These are phyloP conservation scores for Lasiosphaeria hispida DNA, from an alignment of 495 filamentous ascomycete species.

Conservation along the genomic window DNA sequence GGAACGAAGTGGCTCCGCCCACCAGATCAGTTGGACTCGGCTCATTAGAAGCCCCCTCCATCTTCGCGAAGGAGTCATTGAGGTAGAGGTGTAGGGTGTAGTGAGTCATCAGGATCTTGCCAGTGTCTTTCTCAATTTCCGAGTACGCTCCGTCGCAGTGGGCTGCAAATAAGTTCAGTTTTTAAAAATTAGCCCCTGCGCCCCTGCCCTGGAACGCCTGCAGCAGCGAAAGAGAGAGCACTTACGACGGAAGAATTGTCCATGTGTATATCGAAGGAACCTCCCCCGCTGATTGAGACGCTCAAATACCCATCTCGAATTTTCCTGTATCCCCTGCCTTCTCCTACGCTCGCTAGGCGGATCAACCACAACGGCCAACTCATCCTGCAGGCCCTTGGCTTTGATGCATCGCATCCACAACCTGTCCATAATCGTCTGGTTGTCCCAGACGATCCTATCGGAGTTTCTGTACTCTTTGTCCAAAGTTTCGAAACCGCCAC, in stretches of 20 bases:
- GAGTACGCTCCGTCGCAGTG: slow-evolving; percentile 3
- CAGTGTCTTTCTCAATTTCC: neutral
- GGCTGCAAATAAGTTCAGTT: neutral
- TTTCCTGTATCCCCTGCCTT: neutral
- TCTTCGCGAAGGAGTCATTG: neutral
- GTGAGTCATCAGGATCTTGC: neutral
- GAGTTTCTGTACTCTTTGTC: neutral
- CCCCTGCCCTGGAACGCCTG: too few species aligned
- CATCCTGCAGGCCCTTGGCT: neutral
- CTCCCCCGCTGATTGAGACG: slow-evolving; percentile 6
- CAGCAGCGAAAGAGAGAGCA: neutral
- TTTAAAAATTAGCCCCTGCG: neutral
- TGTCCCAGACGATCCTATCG: slow-evolving; percentile 3
- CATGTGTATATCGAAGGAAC: neutral
- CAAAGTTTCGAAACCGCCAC: neutral
- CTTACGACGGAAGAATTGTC: slow-evolving; percentile 9
- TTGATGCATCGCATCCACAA: neutral
- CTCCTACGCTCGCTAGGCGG: neutral
- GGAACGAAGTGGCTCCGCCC: neutral
- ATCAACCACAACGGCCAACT: neutral
- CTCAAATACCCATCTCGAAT: neutral
- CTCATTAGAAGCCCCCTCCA: neutral
- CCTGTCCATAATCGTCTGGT: neutral
- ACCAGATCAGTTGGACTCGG: neutral
- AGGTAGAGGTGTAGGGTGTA: slow-evolving; percentile 4